phyloP scores from a whole-genome alignment of 2,329 filamentous ascomycete genomes.

The Sclerotinia borealis region DNA sequence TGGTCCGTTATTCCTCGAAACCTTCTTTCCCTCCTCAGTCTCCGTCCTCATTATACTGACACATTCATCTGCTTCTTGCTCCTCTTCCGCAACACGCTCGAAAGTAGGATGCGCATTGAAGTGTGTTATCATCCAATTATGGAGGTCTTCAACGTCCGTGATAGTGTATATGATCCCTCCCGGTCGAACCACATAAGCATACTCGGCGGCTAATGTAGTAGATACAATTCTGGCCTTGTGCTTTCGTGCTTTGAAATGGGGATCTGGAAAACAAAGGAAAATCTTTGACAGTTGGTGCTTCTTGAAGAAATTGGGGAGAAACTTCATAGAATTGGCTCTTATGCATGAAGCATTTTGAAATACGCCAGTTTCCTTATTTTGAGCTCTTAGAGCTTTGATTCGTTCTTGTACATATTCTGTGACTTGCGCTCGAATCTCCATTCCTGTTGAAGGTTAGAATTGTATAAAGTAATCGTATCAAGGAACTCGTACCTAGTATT shows the following conservation, averaged over 20 bases:
- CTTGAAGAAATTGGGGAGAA: constrained; percentile 94
- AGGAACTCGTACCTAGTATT: constrained; percentile 60
- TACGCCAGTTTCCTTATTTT: constrained; percentile 45
- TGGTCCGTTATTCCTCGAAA: constrained; percentile 78
- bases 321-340: constrained; percentile 97
- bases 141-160: constrained; percentile 91
- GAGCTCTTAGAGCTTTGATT: constrained; percentile 70
- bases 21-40: constrained; percentile 97
- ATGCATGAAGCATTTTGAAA: constrained; percentile 89
- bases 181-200: constrained; percentile 77
- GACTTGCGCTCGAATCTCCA: constrained; percentile 90
- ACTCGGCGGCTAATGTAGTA: constrained; percentile 81
- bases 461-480: neutral
- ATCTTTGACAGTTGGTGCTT: constrained; percentile 78
- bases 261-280: constrained; percentile 97
- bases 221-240: constrained; percentile 96
- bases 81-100: constrained; percentile 63
- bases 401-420: constrained; percentile 86
- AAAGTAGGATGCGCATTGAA: constrained; percentile 74
- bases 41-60: constrained; percentile 70
- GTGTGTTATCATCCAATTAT: constrained; percentile 88
- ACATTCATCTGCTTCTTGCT: constrained; percentile 63
- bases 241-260: constrained; percentile 95
- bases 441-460: constrained; percentile 45
- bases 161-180: constrained; percentile 93